Evolutionary conservation across 257 asterid species (phyloP).

Genomic region (Nicotiana sylvestris): DNA sequence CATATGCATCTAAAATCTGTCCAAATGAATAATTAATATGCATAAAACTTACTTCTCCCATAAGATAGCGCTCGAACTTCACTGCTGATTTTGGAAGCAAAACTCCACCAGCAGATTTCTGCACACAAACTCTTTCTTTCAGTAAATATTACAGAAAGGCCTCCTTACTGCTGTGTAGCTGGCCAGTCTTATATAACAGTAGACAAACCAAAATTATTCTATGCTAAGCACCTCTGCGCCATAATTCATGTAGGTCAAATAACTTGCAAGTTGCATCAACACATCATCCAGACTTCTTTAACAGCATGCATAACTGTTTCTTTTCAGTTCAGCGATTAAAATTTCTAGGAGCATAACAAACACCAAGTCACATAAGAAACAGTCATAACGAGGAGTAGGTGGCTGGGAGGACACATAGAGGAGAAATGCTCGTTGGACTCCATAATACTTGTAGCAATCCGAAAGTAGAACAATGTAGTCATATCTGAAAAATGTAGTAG

Average conservation of each 20-base stretch:
- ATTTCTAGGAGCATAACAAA: not conserved
- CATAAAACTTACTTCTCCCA: conserved; percentile 72
- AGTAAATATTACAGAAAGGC: not conserved
- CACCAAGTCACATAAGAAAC: not conserved
- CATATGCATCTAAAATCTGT: not conserved
- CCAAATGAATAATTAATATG: not conserved
- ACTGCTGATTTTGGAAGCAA: conserved; percentile 90
- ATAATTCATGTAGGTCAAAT: not conserved
- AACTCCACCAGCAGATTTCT: conserved; percentile 97
- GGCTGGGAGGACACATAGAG: not conserved
- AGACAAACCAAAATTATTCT: not conserved
- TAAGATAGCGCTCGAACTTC: conserved; percentile 75
- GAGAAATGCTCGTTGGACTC: not conserved
- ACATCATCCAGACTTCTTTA: not conserved
- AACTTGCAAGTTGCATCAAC: not conserved
- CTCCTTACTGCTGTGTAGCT: not conserved
- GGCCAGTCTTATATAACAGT: not conserved
- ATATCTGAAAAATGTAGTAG: not conserved
- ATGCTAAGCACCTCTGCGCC: not conserved
- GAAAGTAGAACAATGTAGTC: not conserved
- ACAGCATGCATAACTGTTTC: no score
- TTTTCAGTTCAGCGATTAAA: not conserved
- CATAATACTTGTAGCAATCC: not conserved
- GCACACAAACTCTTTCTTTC: conserved; percentile 15
- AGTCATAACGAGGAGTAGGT: not conserved